phyloP scores from a whole-genome alignment of 352 stramenopile species.

The Bremia lactucae region DNA sequence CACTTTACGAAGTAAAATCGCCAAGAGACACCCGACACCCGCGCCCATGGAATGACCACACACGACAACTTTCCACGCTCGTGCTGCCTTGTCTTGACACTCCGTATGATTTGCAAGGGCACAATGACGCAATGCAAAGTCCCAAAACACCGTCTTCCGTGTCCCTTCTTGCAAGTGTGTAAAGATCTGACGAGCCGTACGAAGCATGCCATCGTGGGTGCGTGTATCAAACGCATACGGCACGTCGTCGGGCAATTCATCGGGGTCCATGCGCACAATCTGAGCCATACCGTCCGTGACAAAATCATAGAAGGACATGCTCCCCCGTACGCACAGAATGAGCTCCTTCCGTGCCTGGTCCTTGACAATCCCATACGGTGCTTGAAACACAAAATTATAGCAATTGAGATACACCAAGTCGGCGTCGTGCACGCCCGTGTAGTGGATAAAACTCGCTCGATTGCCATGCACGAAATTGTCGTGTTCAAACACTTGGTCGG shows the following conservation, averaged over 20 bases:
- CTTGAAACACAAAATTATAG: slow-evolving; percentile 69
- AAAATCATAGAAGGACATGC: slow-evolving; percentile 72
- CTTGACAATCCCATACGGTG: slow-evolving; percentile 66
- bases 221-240: slow-evolving; percentile 34
- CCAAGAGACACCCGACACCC: slow-evolving; percentile 60
- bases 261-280: slow-evolving; percentile 46
- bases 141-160: slow-evolving; percentile 52
- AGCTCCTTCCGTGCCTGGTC: slow-evolving; percentile 47
- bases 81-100: slow-evolving; percentile 6
- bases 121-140: slow-evolving; percentile 50
- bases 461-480: slow-evolving; percentile 54
- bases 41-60: slow-evolving; percentile 77
- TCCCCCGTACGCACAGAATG: slow-evolving; percentile 68
- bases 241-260: slow-evolving; percentile 42
- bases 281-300: slow-evolving; percentile 61
- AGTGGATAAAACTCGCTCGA: slow-evolving; percentile 54
- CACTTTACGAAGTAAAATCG: slow-evolving; percentile 44
- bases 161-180: slow-evolving; percentile 44
- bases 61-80: slow-evolving; percentile 58
- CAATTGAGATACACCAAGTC: slow-evolving; percentile 70
- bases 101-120: no score
- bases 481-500: slow-evolving; percentile 46
- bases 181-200: slow-evolving; percentile 53
- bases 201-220: slow-evolving; percentile 67
- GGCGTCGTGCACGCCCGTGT: slow-evolving; percentile 48